Evolutionary conservation across 2,329 filamentous ascomycete species (phyloP).

Genomic region (Chrysoporthe deuterocubensis): DNA sequence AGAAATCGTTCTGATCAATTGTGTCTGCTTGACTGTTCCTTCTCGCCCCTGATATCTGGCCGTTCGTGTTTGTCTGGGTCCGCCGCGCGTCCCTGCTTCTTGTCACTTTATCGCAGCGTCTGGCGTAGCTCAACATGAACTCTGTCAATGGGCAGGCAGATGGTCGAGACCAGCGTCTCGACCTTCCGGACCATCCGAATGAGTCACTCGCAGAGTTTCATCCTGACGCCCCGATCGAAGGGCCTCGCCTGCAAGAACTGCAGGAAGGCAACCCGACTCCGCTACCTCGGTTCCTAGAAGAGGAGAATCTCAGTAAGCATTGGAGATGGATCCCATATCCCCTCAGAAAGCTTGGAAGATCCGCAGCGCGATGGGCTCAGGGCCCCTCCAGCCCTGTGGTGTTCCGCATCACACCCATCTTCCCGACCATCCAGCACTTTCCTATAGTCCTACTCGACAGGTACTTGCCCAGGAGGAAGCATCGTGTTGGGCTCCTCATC

Average conservation of each 20-base stretch:
- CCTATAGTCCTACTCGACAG: constrained; percentile 67
- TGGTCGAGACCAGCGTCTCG: constrained; percentile 15
- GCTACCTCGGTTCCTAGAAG: constrained; percentile 65
- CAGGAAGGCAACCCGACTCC: constrained; percentile 49
- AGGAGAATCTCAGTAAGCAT: constrained; percentile 53
- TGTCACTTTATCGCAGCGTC: neutral
- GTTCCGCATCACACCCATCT: constrained; percentile 60
- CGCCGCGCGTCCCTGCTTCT: neutral
- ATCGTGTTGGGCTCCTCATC: constrained; percentile 62
- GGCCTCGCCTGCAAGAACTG: constrained; percentile 49
- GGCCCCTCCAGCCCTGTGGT: constrained; percentile 59
- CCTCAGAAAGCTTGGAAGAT: constrained; percentile 50
- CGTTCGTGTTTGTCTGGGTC: neutral
- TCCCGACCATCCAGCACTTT: constrained; percentile 69
- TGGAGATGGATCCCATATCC: constrained; percentile 65
- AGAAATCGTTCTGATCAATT: too few relatives aligned
- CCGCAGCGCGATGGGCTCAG: constrained; percentile 53
- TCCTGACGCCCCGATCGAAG: constrained; percentile 36
- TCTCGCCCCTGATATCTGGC: neutral
- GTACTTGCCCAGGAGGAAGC: constrained; percentile 61
- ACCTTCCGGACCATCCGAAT: constrained; percentile 17
- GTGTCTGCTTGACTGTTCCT: too few relatives aligned
- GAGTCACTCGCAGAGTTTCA: constrained; percentile 29
- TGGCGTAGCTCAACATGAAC: constrained; percentile 20
- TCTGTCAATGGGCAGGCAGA: constrained; percentile 21